These are phyloP conservation scores for Oryza rufipogon DNA, from an alignment of 176 grass and related monocot species.

Conservation along the genomic window DNA sequence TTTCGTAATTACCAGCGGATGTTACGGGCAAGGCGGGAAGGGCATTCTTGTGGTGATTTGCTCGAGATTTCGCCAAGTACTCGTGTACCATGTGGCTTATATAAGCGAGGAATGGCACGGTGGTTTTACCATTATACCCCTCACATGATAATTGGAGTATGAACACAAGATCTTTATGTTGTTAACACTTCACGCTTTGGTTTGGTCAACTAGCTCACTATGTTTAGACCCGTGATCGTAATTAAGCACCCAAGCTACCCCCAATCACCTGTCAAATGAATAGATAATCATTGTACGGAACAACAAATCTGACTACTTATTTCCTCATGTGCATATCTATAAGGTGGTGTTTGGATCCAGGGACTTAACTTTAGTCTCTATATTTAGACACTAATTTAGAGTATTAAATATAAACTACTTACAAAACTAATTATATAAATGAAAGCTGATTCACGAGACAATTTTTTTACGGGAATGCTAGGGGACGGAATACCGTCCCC, in stretches of 20 bases:
- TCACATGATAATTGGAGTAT: not conserved
- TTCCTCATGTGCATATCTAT: not conserved
- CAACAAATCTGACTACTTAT: not conserved
- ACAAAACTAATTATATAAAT: too few species aligned
- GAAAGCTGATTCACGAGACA: too few species aligned
- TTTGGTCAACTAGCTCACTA: conserved; percentile 17
- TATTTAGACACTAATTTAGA: too few species aligned
- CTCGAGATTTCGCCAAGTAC: not conserved
- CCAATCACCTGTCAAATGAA: not conserved
- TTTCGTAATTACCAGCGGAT: not conserved
- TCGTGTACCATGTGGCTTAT: conserved; percentile 19
- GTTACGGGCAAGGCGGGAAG: conserved; percentile 43
- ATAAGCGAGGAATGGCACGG: not conserved
- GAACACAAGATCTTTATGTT: not conserved
- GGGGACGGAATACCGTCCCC: too few species aligned
- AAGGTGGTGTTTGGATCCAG: too few species aligned
- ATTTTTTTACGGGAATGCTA: too few species aligned
- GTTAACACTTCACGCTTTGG: not conserved
- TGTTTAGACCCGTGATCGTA: conserved; percentile 20
- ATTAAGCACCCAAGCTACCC: not conserved
- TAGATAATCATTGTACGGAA: not conserved
- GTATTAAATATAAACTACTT: too few species aligned
- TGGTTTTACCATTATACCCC: conserved; percentile 27
- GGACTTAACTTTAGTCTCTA: too few species aligned
- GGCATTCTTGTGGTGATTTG: conserved; percentile 30